phyloP scores from a whole-genome alignment of 345 rosid genomes.

The Abelmoschus esculentus region DNA sequence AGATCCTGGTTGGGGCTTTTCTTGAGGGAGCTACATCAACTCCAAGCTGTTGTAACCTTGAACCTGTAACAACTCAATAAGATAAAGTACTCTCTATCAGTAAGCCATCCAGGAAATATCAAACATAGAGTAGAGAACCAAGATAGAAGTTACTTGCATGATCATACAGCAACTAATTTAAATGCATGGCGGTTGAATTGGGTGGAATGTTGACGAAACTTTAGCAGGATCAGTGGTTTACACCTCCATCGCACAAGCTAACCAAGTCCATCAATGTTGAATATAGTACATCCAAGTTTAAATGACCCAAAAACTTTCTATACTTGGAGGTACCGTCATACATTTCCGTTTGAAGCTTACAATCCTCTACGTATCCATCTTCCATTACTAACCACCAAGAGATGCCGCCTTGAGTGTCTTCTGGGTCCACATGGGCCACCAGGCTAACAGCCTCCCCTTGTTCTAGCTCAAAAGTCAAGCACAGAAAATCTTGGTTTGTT shows the following conservation, averaged over 20 bases:
- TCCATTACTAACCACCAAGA: conserved; percentile 92
- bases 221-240: conserved; percentile 16
- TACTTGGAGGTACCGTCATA: conserved; percentile 42
- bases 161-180: neutral
- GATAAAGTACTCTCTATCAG: neutral
- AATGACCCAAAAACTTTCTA: conserved; percentile 64
- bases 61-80: neutral
- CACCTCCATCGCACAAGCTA: conserved; percentile 54
- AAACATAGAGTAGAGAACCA: neutral
- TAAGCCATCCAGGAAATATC: neutral
- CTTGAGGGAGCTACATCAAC: neutral
- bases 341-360: conserved; percentile 31
- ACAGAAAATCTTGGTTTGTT: conserved; percentile 57
- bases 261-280: conserved; percentile 74
- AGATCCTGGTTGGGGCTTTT: neutral
- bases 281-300: conserved; percentile 57
- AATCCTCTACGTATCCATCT: conserved; percentile 54
- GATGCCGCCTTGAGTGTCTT: conserved; percentile 58
- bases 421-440: conserved; percentile 73
- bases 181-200: neutral
- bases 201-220: neutral
- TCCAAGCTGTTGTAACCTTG: neutral
- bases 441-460: conserved; percentile 78
- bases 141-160: neutral
- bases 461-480: conserved; percentile 68